phyloP scores from a whole-genome alignment of 345 rosid species.

The Litchi chinensis region DNA sequence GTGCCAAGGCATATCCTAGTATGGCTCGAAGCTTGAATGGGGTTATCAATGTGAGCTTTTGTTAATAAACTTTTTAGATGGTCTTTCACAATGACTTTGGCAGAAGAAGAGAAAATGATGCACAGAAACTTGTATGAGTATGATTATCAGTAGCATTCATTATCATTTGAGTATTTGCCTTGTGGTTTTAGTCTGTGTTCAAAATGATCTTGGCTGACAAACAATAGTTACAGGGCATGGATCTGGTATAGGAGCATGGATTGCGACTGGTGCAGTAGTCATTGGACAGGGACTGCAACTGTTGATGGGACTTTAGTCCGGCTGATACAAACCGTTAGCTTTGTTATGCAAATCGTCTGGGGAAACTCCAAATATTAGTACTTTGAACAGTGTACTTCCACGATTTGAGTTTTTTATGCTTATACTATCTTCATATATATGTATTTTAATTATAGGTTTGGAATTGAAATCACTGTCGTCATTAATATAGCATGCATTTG shows the following conservation, averaged over 20 bases:
- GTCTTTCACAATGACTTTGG: neutral
- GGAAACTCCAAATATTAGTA: too few relatives aligned
- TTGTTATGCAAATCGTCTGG: too few relatives aligned
- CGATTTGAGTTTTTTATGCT: too few relatives aligned
- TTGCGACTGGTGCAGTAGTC: constrained; percentile 62
- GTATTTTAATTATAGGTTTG: too few relatives aligned
- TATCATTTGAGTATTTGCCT: neutral
- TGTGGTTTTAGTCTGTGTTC: neutral
- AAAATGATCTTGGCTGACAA: constrained; percentile 13
- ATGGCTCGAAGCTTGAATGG: too few relatives aligned
- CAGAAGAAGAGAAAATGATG: neutral
- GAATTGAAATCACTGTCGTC: too few relatives aligned
- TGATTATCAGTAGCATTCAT: neutral
- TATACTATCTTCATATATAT: too few relatives aligned
- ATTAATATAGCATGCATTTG: too few relatives aligned
- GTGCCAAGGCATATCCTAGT: neutral
- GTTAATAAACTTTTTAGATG: neutral
- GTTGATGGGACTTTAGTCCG: constrained; percentile 47
- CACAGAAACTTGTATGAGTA: neutral
- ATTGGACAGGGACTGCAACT: constrained; percentile 36
- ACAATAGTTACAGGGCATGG: constrained; percentile 43
- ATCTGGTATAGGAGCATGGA: constrained; percentile 52
- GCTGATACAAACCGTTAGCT: too few relatives aligned
- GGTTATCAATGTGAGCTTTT: too few relatives aligned
- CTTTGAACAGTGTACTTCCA: too few relatives aligned